Percentiles rank a stretch among this genome's conserved stretches.
Evolutionary conservation across 495 filamentous ascomycete genomes (phyloP).

Genomic region (Penicillium canescens): DNA sequence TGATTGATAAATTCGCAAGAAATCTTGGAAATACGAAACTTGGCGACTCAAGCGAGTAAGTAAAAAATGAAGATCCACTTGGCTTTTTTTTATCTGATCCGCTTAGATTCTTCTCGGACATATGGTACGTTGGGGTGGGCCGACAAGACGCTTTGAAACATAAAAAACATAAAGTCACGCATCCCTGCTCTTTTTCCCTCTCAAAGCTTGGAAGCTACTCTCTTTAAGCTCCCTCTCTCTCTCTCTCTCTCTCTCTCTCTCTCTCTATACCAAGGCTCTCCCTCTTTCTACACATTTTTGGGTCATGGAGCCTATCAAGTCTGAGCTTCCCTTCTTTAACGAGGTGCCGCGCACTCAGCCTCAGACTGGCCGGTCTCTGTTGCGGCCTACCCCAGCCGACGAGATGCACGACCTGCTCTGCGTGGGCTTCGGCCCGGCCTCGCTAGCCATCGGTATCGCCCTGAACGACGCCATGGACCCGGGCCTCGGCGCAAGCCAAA

Average conservation of each 20-base stretch:
- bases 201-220: not conserved
- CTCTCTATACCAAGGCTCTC: not conserved
- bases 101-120: slow-evolving; percentile 8
- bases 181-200: slow-evolving; percentile 5
- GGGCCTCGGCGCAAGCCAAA: slow-evolving; percentile 20
- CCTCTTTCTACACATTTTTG: not conserved
- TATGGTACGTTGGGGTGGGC: not conserved
- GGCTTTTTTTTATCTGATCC: slow-evolving; percentile 32
- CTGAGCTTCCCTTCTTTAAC: slow-evolving; percentile 22
- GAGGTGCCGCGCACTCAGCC: slow-evolving; percentile 17
- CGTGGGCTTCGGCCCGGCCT: slow-evolving; percentile 91
- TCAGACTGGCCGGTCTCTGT: slow-evolving; percentile 12
- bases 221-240: not conserved
- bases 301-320: slow-evolving; percentile 25
- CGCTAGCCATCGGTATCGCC: slow-evolving; percentile 88
- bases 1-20: slow-evolving; percentile 30
- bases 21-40: slow-evolving; percentile 4
- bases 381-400: slow-evolving; percentile 42
- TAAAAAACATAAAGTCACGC: slow-evolving; percentile 2
- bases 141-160: not conserved
- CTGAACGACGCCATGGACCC: slow-evolving; percentile 68
- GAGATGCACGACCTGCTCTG: slow-evolving; percentile 81
- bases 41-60: slow-evolving; percentile 14
- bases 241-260: not conserved
- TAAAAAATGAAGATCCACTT: slow-evolving; percentile 16